These are phyloP conservation scores for Aspergillus saccharolyticus DNA, from an alignment of 495 filamentous ascomycete species.

Conservation along the genomic window DNA sequence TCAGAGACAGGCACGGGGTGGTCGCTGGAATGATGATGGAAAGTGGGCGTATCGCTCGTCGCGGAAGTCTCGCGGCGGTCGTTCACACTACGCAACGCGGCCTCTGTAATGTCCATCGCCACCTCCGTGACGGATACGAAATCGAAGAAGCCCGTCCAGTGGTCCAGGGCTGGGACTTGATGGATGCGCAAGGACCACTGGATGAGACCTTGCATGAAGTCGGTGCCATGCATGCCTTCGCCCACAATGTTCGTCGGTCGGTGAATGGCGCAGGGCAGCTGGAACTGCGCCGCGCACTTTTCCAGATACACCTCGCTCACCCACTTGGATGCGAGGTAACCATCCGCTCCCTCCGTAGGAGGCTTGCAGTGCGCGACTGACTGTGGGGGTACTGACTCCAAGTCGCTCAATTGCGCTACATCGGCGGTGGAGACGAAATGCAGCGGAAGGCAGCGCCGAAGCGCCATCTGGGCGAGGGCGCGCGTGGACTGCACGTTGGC, in stretches of 20 bases:
- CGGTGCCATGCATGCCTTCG: neutral
- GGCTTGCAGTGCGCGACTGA: neutral
- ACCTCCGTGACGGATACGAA: neutral
- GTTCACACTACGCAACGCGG: neutral
- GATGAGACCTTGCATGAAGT: neutral
- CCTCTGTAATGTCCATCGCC: neutral
- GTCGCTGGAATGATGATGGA: neutral
- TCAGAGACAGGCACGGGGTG: neutral
- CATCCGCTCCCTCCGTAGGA: slow-evolving; percentile 2
- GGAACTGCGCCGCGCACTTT: neutral
- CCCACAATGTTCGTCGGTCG: neutral
- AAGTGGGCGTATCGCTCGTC: neutral
- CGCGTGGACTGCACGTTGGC: slow-evolving; percentile 7
- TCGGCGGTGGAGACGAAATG: slow-evolving; percentile 9
- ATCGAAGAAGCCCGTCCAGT: neutral
- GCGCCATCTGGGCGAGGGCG: neutral
- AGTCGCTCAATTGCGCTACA: neutral
- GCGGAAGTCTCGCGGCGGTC: neutral
- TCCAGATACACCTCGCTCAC: slow-evolving; percentile 5
- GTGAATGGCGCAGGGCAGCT: slow-evolving; percentile 2
- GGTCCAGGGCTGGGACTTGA: neutral
- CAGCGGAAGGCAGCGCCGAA: neutral
- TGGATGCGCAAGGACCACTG: neutral
- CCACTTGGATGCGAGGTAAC: slow-evolving; percentile 7
- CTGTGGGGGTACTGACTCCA: neutral